phyloP scores from a whole-genome alignment of 768 basidiomycete genomes.

The Tubosaeta sp. region DNA sequence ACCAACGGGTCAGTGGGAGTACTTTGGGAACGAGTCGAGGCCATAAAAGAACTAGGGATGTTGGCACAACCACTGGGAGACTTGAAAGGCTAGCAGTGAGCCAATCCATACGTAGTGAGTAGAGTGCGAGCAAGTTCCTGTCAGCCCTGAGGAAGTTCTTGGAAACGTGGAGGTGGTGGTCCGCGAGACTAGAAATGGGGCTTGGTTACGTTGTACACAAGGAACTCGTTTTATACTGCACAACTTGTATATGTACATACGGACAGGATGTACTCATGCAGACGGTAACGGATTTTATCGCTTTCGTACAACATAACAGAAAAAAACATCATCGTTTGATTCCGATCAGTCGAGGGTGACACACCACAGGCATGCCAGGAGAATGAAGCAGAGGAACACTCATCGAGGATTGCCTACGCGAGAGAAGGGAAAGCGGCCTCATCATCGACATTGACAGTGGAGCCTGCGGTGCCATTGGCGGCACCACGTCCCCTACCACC shows the following conservation, averaged over 20 bases:
- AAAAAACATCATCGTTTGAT: constrained; percentile 6
- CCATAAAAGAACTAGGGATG: constrained; percentile 15
- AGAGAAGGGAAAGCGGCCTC: constrained; percentile 88
- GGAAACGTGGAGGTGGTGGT: constrained; percentile 7
- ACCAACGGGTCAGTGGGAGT: constrained; percentile 84
- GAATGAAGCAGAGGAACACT: constrained; percentile 2
- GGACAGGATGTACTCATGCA: constrained; percentile 10
- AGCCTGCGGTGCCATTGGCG: constrained; percentile 33
- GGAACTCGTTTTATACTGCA: too few relatives aligned
- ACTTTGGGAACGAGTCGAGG: constrained; percentile 54
- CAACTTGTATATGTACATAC: constrained; percentile 9
- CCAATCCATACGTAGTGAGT: neutral
- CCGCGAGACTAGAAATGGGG: constrained; percentile 24
- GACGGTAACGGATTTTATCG: constrained; percentile 6
- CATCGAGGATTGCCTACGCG: constrained; percentile 34
- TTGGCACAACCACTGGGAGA: constrained; percentile 6
- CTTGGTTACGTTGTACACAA: neutral
- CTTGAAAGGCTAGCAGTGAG: too few relatives aligned
- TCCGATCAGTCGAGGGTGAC: constrained; percentile 6
- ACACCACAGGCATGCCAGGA: constrained; percentile 7
- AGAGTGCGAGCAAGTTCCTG: constrained; percentile 1
- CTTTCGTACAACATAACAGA: constrained; percentile 13
- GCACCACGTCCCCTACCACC: constrained; percentile 44
- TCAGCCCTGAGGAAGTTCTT: constrained; percentile 7
- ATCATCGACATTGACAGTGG: constrained; percentile 73